These are phyloP conservation scores for Cytospora schulzeri DNA, from an alignment of 2,329 filamentous ascomycete species.

Conservation along the genomic window DNA sequence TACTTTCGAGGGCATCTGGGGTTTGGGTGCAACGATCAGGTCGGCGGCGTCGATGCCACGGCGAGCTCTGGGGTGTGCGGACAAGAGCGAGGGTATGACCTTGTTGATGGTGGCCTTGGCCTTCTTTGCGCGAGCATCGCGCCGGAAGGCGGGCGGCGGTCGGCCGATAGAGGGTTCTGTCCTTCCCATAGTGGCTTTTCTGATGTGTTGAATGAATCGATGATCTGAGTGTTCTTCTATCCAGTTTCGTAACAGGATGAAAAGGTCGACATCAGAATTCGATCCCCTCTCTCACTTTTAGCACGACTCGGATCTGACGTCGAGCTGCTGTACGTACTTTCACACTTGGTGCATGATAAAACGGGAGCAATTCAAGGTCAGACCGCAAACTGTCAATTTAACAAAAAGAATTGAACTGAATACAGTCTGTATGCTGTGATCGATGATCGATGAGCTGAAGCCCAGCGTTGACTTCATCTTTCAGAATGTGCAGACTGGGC, in stretches of 20 bases:
- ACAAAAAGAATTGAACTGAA: not conserved
- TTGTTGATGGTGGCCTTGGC: conserved; percentile 61
- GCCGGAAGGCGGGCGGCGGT: conserved; percentile 18
- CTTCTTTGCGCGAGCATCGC: conserved; percentile 48
- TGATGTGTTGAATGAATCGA: not conserved
- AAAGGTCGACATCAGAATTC: not conserved
- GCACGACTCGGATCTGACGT: conserved; percentile 1
- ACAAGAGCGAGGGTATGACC: conserved; percentile 58
- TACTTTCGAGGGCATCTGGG: not conserved
- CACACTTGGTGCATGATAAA: not conserved
- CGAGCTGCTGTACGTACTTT: not conserved
- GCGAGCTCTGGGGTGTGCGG: conserved; percentile 56
- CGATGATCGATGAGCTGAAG: not conserved
- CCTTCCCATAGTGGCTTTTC: conserved; percentile 14
- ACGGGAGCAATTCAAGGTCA: not conserved
- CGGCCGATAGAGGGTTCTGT: conserved; percentile 21
- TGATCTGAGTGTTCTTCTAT: not conserved
- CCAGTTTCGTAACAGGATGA: not conserved
- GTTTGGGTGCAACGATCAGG: conserved; percentile 43
- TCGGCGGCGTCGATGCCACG: conserved; percentile 55
- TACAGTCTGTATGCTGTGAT: not conserved
- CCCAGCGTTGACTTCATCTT: not conserved
- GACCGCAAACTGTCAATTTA: not conserved
- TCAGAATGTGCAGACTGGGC: no score
- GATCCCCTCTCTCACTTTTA: not conserved